Evolutionary conservation across 805 yeast species (phyloP).

Genomic region (Hanseniaspora osmophila): DNA sequence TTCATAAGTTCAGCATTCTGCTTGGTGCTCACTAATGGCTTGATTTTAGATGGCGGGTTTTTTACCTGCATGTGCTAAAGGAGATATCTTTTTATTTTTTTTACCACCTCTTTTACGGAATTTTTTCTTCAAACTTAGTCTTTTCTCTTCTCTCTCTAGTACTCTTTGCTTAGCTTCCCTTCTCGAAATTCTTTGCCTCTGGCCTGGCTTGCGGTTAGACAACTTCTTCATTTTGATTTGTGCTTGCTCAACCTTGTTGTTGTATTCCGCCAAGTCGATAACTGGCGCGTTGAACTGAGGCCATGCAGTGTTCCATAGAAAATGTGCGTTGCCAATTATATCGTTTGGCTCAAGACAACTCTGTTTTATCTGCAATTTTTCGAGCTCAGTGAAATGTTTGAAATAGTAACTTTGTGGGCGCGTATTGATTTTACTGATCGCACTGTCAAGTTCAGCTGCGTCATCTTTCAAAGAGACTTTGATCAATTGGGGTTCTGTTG

Average conservation of each 20-base stretch:
- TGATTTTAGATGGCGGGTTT: neutral
- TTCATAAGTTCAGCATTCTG: too few relatives aligned
- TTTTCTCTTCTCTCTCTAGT: constrained; percentile 14
- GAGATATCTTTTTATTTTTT: constrained; percentile 11
- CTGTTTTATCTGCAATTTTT: neutral
- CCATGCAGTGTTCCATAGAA: neutral
- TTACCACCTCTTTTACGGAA: constrained; percentile 25
- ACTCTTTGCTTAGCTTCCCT: constrained; percentile 13
- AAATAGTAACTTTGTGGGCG: neutral
- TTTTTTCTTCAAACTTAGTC: constrained; percentile 18
- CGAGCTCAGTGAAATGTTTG: neutral
- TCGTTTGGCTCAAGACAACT: neutral
- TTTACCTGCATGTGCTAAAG: neutral
- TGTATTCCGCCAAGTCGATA: constrained; percentile 10
- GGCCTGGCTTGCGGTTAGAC: constrained; percentile 14
- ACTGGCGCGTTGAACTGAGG: constrained; percentile 4
- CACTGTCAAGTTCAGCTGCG: constrained; percentile 1
- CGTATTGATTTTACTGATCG: neutral
- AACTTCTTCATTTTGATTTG: constrained; percentile 6
- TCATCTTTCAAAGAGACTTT: constrained; percentile 3
- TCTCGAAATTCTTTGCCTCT: constrained; percentile 20
- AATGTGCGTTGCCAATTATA: neutral
- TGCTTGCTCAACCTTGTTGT: constrained; percentile 9
- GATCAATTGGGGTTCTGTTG: neutral
- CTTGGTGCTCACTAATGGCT: too few relatives aligned